These are phyloP conservation scores for Eucalyptus erythrocorys DNA, from an alignment of 345 rosid species.

Conservation along the genomic window DNA sequence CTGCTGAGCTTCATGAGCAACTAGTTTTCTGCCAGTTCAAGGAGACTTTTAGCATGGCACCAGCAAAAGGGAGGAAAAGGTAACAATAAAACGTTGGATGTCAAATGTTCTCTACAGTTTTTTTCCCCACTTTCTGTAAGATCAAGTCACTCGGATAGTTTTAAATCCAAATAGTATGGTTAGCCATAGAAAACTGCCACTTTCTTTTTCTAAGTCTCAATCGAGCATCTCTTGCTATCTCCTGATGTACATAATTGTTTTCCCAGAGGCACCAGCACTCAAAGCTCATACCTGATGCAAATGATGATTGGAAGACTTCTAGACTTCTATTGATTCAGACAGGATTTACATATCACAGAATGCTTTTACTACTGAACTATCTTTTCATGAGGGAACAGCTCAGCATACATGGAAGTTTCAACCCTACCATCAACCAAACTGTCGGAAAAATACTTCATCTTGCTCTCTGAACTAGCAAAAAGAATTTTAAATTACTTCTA, in stretches of 20 bases:
- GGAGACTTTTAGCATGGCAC: not conserved
- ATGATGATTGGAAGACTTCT: not conserved
- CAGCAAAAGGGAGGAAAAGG: not conserved
- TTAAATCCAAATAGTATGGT: not conserved
- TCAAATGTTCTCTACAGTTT: not conserved
- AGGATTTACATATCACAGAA: not conserved
- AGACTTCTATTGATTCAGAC: not conserved
- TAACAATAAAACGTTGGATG: not conserved
- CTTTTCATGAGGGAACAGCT: not conserved
- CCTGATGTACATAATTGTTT: not conserved
- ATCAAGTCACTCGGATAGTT: not conserved
- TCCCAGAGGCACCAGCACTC: not conserved
- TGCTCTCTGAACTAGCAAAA: not conserved
- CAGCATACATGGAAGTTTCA: not conserved
- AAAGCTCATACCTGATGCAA: not conserved
- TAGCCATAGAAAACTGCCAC: not conserved
- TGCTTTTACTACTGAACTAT: not conserved
- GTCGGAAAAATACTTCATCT: not conserved
- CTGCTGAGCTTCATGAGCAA: slow-evolving; percentile 61
- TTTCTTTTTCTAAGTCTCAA: not conserved
- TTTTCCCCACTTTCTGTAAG: not conserved
- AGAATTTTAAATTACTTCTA: not conserved
- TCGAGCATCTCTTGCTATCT: not conserved
- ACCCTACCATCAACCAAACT: not conserved
- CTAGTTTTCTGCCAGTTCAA: slow-evolving; percentile 41